Evolutionary conservation across 371 early-diverging fungal genomes (phyloP), one percentile per base, ranked within the genome.

Genomic region (Lichtheimia hyalospora): DNA sequence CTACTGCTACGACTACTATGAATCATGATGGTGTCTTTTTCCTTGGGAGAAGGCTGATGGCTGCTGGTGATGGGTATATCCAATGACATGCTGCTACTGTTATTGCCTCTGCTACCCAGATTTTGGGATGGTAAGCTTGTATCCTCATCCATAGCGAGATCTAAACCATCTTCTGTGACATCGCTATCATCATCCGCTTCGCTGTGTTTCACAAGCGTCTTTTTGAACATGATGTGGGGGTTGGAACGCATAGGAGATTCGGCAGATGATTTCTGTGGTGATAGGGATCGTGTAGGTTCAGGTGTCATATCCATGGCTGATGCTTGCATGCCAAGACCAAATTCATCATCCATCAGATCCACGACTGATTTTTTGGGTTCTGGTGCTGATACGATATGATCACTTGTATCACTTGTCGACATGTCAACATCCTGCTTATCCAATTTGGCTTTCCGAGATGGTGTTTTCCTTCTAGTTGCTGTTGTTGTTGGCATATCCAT

Each of bases 91-190:
- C 14, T 21, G 20, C 4, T 49, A 3, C 8, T 49, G 21, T 28
- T 28, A 10, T 34, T 34, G 10, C 34, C 10, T 8, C 2, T 34
- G 34, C 34, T 34, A 34, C 10, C 34, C 2, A 8, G 34, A 10
- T 34, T 34, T 34, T 34, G 34, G 10, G 10, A 34, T 34, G 34
- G 34, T 10, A 10, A 34, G 8, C 34, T 4, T 8, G 10, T 39
- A 3, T 28, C 53, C 1, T 12, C 27, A 28, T 20, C 5, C 20
- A 23, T 23, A 5, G 24, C 23, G 25, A 25, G 23, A 25, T 21
- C 51, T 6, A 51, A 25, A 18, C 51, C 51, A 51, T 51, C 51
- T 12, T 51, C 24, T 12, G 51, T 51, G 20, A 15, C 51, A 51
- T 51, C 51, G 14, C 51, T 51, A 25, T 51, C 51, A 24, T 14